Evolutionary conservation across 176 grass and related monocot species (phyloP), one percentile per base, ranked within the genome.

Genomic region (Oryza rufipogon): DNA sequence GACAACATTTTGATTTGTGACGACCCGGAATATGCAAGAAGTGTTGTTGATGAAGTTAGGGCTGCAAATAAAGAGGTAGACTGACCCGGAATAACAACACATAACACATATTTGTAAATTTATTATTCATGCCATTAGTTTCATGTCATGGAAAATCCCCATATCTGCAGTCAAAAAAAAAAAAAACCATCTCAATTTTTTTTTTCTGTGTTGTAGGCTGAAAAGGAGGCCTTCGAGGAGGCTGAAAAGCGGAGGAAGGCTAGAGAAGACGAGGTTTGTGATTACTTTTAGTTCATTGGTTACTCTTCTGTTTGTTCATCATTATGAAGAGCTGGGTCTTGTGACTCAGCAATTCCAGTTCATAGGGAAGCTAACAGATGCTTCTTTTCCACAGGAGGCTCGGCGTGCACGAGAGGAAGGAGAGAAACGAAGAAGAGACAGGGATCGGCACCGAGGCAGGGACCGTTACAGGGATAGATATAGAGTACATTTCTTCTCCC

Each of bases 1-100:
- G 93, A 99, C 69, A 99, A 99, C 82, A 94, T 96, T 83, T 81
- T 99, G 56, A 92, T 96, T 77, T 99, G 97, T 47, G 93, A 99
- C 83, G 97, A 99, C 74, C 93, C 93, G 12, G 93, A 96, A 14
- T 99, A 99, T 85, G 97, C 97, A 66, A 99, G 80, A 81, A 76
- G 88, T 41, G 91, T 86, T 64, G 93, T 32, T 14, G 86, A 96
- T 15, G 97, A 99, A 88, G 96, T 86, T 30, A 90, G 86, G 92
- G 93, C 66, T 63, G 91, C 84, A 68, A 92, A 99, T 86, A 94
- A 74, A 80, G 97, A 99, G 97, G 93, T 99, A 64, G 19, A 13
- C 34, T 36, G 0, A 36, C 34, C 34, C 0, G 3, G 34, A 36
- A 36, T 36, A 36, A 36, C 30, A 68, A 12, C 30, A 68, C 42